Evolutionary conservation across 345 rosid genomes (phyloP), one percentile per base, ranked within the genome.

Genomic region (Mallotus nudiflorus): DNA sequence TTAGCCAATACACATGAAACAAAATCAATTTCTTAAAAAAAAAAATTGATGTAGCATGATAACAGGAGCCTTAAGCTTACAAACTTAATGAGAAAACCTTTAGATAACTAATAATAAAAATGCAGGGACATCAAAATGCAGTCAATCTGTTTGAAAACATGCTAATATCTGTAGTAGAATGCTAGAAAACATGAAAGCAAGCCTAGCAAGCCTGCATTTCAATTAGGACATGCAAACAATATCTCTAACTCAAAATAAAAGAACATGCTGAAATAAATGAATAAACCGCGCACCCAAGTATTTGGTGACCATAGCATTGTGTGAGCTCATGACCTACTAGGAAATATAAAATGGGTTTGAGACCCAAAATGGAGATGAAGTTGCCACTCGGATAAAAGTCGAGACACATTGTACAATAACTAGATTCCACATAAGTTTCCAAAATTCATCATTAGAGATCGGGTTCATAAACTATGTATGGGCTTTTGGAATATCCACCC

Each of bases 141-240:
- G 60, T 27, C 66, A 53, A 65, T 39, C 16, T 18, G 52, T 58
- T 46, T 11, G 22, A 55, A n/a, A 67, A 63, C 78, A 51, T 83
- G 92, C 96, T 96, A 95, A 78, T 77, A 91, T 88, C 86, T 93
- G 96, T 51, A 93, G 86, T 70, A 93, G 82, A 69, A 93, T 91
- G 75, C 96, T 87, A 9, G 97, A 93, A 82, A 91, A 93, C 98
- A 93, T 93, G 82, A 93, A 93, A 35, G 97, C 98, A 70, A 91
- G 94, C 65, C 96, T 96, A 69, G 95, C 98, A 67, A 91, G 97
- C 72, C 96, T 94, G 91, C 70, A 77, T 2, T 48, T 62, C 44
- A 66, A 65, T 35, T 12, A 35, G 19, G 29, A n/a, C 35, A 37
- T 5, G 49, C 11, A 45, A n/a, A 55, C 7, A 51, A 15, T 0